Evolutionary conservation across 2,329 filamentous ascomycete species (phyloP).

Genomic region (Penicillium sp.): DNA sequence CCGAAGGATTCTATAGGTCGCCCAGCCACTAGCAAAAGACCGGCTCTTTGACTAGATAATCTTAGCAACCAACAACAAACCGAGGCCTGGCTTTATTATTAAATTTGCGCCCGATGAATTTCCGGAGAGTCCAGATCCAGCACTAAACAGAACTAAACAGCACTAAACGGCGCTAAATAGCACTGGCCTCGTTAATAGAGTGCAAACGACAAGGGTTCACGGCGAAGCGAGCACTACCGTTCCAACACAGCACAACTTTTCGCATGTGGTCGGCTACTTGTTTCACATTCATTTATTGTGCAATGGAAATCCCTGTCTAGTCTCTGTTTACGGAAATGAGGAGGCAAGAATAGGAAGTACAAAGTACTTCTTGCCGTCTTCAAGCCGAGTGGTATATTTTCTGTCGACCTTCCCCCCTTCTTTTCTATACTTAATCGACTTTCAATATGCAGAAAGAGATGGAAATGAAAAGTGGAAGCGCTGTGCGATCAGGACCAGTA

Average conservation of each 20-base stretch:
- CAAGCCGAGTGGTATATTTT: not conserved
- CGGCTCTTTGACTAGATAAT: not conserved
- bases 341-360: not conserved
- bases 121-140: not conserved
- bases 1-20: not conserved
- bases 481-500: slow-evolving; percentile 7
- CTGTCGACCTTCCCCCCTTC: not conserved
- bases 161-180: not conserved
- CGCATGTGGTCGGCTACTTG: slow-evolving; percentile 1
- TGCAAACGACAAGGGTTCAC: slow-evolving; percentile 7
- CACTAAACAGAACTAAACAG: not conserved
- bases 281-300: slow-evolving; percentile 8
- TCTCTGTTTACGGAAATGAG: not conserved
- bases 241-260: not conserved
- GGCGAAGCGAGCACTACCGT: slow-evolving; percentile 3
- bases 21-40: not conserved
- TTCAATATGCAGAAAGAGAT: slow-evolving; percentile 11
- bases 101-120: not conserved
- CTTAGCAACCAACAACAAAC: not conserved
- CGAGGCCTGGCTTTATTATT: not conserved
- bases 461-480: slow-evolving; percentile 9
- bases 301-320: slow-evolving; percentile 10
- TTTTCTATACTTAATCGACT: not conserved
- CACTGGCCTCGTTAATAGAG: slow-evolving; percentile 2
- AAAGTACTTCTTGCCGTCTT: slow-evolving; percentile 5